These are phyloP conservation scores for Scheffersomyces amazonensis DNA, from an alignment of 805 yeast species.

Conservation along the genomic window DNA sequence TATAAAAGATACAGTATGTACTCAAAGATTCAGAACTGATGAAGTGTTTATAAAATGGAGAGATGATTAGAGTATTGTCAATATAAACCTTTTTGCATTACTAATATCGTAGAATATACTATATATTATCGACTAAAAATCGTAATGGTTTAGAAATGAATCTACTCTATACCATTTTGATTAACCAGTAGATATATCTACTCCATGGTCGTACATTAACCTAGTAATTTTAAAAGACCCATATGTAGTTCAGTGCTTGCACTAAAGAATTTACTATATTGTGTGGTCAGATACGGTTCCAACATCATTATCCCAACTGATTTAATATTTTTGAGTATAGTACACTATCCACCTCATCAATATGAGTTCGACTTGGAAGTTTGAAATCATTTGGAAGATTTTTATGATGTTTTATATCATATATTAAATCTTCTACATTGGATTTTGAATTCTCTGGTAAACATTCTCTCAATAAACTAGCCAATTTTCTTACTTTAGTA, in stretches of 20 bases:
- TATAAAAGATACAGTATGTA: constrained; percentile 73
- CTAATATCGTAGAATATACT: neutral
- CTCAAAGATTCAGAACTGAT: constrained; percentile 92
- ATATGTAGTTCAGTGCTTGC: neutral
- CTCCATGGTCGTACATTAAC: constrained; percentile 5
- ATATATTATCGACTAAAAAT: neutral
- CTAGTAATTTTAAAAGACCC: constrained; percentile 4
- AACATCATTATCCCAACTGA: constrained; percentile 11
- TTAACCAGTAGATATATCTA: neutral
- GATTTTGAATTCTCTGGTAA: neutral
- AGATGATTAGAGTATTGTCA: constrained; percentile 40
- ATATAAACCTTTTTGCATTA: neutral
- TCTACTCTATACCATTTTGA: too few species aligned
- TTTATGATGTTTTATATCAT: neutral
- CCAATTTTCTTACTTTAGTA: constrained; percentile 39
- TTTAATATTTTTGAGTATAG: constrained; percentile 2
- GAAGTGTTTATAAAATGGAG: constrained; percentile 92
- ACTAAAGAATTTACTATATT: neutral
- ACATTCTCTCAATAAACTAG: constrained; percentile 44
- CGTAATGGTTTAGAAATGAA: neutral
- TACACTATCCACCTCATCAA: constrained; percentile 4
- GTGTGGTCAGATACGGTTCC: constrained; percentile 31
- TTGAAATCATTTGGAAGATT: neutral
- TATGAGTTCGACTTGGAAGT: constrained; percentile 2
- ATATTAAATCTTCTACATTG: neutral